phyloP scores from a whole-genome alignment of 169 alveolate species.

The Miamiensis avidus region DNA sequence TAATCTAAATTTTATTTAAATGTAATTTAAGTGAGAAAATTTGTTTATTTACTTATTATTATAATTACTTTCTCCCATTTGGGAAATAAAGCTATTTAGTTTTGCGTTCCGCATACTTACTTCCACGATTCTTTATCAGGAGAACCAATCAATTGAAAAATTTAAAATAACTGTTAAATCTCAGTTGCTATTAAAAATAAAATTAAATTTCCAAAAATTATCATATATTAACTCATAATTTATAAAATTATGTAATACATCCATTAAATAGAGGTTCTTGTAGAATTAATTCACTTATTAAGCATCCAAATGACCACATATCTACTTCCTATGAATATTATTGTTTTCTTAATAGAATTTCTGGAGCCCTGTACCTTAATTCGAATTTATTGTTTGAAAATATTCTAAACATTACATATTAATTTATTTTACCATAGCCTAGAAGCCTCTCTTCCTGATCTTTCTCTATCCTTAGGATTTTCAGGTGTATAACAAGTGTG shows the following conservation, averaged over 20 bases:
- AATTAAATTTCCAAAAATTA: background rate
- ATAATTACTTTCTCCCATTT: constrained; percentile 26
- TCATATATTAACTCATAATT: background rate
- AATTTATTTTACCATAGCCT: constrained; percentile 72
- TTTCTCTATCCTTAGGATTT: constrained; percentile 86
- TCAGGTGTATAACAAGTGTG: constrained; percentile 83
- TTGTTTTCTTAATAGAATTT: constrained; percentile 77
- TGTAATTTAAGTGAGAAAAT: no score
- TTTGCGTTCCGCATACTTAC: constrained; percentile 15
- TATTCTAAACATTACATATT: background rate
- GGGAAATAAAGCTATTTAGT: constrained; percentile 34
- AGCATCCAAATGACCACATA: constrained; percentile 86
- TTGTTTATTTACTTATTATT: no score
- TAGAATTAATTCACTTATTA: constrained; percentile 74
- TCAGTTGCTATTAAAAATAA: constrained; percentile 52
- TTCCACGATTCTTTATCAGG: constrained; percentile 57
- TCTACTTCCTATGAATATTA: constrained; percentile 79
- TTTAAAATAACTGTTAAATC: constrained; percentile 64
- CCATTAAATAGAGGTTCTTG: constrained; percentile 81
- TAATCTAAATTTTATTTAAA: background rate
- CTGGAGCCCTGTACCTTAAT: constrained; percentile 85
- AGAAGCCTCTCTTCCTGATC: constrained; percentile 84
- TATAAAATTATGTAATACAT: background rate
- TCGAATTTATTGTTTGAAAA: background rate
- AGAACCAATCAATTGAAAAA: constrained; percentile 71